Base-by-base conservation (phyloP, 305 asterid species). In the Solanum hybrid region DNA sequence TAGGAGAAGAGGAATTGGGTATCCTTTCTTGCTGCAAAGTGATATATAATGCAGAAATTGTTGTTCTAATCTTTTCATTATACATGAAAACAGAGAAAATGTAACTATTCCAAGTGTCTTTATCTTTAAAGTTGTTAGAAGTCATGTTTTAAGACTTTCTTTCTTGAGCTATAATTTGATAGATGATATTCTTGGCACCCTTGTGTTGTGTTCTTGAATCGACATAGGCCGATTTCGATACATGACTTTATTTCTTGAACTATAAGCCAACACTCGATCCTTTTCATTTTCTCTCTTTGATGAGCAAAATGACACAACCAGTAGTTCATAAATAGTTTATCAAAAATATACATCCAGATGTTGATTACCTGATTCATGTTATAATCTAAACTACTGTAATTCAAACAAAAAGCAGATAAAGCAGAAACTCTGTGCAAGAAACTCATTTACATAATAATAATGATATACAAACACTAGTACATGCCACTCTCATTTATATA, bases 1-100 rank as follows among this genome's bases (percentile, higher is more conserved):
- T 2, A 89, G 92, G 72, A 95, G 97, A 85, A 91, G 95, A 91
- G 97, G 97, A 6, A 92, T 95, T 71, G 96, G 96, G 56, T 90
- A 93, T 86, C 95, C 95, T 46, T 93, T 95, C 92, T 92, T 95
- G 93, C 93, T 94, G 91, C 95, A 94, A 88, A 92, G 89, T 89
- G 94, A 93, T 88, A 20, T 17, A 84, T 84, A 84, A 42, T 31
- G 29, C 42, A 84, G 42, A 5, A 51, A 84, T 29, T 84, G 75
- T 20, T 82, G 87, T 27, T 27, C 37, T 51, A 42, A 82, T 69
- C 24, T 1, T 82, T 46, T 29, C 38, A 5, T 29, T 46, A 46
- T 31, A 10, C 87, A 84, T 84, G 75, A 10, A 29, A 84, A 84
- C 37, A 8, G 27, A 51, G 6, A 82, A 81, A 84, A 51, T 20